These are phyloP conservation scores for Psilocybe sp. DNA, from an alignment of 768 basidiomycete species.

Conservation along the genomic window DNA sequence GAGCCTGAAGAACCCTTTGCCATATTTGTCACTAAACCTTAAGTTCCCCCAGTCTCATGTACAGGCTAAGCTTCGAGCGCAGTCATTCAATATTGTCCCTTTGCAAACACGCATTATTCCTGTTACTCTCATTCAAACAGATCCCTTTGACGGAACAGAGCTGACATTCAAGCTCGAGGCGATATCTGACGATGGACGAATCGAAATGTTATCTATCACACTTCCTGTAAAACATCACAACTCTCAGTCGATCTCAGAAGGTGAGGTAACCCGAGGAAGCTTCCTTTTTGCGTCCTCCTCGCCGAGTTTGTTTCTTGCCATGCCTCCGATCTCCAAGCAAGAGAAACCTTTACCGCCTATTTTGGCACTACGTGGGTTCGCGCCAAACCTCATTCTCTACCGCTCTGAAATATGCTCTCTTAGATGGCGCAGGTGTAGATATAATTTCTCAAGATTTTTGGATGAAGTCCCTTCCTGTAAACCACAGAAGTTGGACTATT, in stretches of 20 bases:
- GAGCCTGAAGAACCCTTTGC: not conserved
- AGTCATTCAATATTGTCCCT: conserved; percentile 45
- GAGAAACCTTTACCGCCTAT: conserved; percentile 45
- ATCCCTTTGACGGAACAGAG: conserved; percentile 27
- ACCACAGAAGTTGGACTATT: conserved; percentile 68
- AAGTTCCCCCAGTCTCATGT: conserved; percentile 23
- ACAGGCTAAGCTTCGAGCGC: conserved; percentile 22
- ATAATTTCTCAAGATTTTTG: conserved; percentile 55
- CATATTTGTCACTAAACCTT: conserved; percentile 1
- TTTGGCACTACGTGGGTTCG: conserved; percentile 62
- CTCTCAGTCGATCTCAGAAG: conserved; percentile 21
- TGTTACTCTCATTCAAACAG: conserved; percentile 41
- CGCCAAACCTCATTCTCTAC: not conserved
- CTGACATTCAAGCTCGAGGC: conserved; percentile 40
- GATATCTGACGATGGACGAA: conserved; percentile 16
- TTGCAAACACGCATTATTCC: conserved; percentile 64
- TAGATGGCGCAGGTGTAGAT: conserved; percentile 89
- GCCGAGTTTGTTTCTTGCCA: conserved; percentile 56
- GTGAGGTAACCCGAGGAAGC: conserved; percentile 46
- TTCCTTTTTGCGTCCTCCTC: conserved; percentile 55
- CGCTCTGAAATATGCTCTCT: conserved; percentile 1
- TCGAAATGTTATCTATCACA: conserved; percentile 25
- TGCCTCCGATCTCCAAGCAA: conserved; percentile 45
- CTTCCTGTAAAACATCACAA: conserved; percentile 46
- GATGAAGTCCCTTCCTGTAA: conserved; percentile 58